These are phyloP conservation scores for Ceratobasidium sp. DNA, from an alignment of 1,284 basidiomycete genomes.

Conservation along the genomic window DNA sequence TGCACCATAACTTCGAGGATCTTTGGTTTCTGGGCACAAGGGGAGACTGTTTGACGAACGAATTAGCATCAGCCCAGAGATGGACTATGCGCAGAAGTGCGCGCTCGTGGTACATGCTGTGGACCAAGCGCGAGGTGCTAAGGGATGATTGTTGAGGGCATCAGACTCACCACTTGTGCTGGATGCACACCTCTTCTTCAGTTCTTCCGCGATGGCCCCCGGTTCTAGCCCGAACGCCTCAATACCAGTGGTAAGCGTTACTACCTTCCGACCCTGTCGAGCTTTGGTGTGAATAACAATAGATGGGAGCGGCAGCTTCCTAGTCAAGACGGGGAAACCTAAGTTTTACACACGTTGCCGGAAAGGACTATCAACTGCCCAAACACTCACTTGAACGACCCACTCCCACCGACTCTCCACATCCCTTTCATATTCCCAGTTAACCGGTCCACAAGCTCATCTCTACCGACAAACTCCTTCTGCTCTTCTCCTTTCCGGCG, in stretches of 20 bases:
- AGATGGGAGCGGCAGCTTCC: slow-evolving; percentile 76
- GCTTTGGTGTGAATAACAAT: slow-evolving; percentile 73
- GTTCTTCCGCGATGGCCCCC: slow-evolving; percentile 78
- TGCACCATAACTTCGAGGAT: slow-evolving; percentile 77
- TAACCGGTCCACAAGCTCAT: slow-evolving; percentile 67
- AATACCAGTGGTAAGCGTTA: slow-evolving; percentile 77
- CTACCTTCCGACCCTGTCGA: slow-evolving; percentile 76
- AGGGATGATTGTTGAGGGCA: background rate
- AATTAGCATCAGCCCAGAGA: background rate
- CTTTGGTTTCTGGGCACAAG: slow-evolving; percentile 61
- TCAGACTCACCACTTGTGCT: slow-evolving; percentile 68
- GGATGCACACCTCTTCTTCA: slow-evolving; percentile 76
- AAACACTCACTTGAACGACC: slow-evolving; percentile 60
- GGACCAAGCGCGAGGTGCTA: background rate
- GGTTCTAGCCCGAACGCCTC: slow-evolving; percentile 73
- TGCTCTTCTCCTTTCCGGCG: slow-evolving; percentile 48
- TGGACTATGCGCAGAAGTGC: background rate
- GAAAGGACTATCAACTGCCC: slow-evolving; percentile 17
- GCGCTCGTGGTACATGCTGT: background rate
- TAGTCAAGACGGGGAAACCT: slow-evolving; percentile 53
- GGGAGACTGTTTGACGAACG: slow-evolving; percentile 57
- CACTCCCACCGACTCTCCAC: slow-evolving; percentile 70
- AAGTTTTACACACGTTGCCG: background rate
- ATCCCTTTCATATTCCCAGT: slow-evolving; percentile 58
- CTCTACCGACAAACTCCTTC: slow-evolving; percentile 68